Evolutionary conservation across 495 filamentous ascomycete genomes (phyloP).

Genomic region (Annulohypoxylon stygium): DNA sequence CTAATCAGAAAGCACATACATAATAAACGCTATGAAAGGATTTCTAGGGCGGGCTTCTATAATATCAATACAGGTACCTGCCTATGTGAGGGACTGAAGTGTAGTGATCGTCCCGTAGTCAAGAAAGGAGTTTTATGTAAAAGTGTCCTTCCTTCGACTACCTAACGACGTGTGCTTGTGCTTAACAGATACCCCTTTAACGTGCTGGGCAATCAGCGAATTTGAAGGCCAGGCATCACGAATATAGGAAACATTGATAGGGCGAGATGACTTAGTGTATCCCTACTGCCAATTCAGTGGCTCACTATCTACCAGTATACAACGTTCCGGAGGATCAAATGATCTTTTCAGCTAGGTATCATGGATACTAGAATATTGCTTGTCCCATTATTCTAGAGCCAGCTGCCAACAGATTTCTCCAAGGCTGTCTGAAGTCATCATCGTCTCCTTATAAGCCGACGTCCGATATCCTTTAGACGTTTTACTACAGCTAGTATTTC

Average conservation of each 20-base stretch:
- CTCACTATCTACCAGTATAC: neutral
- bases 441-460: no score
- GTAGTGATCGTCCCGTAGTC: neutral
- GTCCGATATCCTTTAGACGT: no score
- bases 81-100: constrained; percentile 22
- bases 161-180: constrained; percentile 18
- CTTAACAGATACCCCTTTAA: neutral
- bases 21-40: neutral
- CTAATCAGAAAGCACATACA: constrained; percentile 2
- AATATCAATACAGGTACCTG: neutral
- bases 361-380: no score
- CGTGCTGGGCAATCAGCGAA: no score
- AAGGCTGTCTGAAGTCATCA: no score
- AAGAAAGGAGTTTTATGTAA: constrained; percentile 12
- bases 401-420: no score
- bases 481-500: no score
- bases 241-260: neutral
- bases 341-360: no score
- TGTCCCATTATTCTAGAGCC: no score
- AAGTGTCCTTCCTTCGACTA: constrained; percentile 1
- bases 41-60: neutral
- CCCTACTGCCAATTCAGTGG: neutral
- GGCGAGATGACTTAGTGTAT: no score
- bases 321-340: no score
- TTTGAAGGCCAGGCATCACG: no score